Evolutionary conservation across 2,329 filamentous ascomycete genomes (phyloP).

Genomic region (Neopestalotiopsis sp.): DNA sequence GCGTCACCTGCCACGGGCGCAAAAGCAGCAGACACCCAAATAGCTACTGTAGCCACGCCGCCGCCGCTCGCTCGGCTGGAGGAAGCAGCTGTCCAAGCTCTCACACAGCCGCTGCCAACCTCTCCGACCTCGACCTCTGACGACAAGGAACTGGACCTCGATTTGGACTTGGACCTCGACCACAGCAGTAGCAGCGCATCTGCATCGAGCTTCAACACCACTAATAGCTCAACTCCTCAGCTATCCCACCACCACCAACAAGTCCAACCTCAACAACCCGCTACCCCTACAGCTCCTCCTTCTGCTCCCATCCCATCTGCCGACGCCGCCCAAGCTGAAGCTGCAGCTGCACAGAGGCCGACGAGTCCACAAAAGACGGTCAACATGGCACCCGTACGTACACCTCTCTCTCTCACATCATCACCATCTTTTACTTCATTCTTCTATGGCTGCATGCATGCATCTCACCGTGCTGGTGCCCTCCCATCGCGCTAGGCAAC

Average conservation of each 20-base stretch:
- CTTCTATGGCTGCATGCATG: background rate
- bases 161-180: conserved; percentile 4
- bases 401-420: background rate
- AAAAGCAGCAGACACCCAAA: background rate
- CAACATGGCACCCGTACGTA: conserved; percentile 64
- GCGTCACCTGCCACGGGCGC: conserved; percentile 28
- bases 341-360: conserved; percentile 20
- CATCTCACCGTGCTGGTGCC: background rate
- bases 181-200: conserved; percentile 34
- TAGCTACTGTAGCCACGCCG: background rate
- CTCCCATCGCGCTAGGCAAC: background rate
- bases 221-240: conserved; percentile 21
- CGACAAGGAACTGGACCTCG: conserved; percentile 4
- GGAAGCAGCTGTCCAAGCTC: conserved; percentile 23
- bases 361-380: conserved; percentile 36
- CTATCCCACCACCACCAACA: conserved; percentile 33
- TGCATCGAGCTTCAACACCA: conserved; percentile 32
- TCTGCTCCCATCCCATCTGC: conserved; percentile 24
- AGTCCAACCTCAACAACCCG: conserved; percentile 29
- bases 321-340: conserved; percentile 28
- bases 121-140: conserved; percentile 18
- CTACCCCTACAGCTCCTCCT: conserved; percentile 31
- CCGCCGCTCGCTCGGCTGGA: conserved; percentile 10
- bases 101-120: conserved; percentile 34
- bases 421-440: conserved; percentile 25